Evolutionary conservation across 78 protist genomes (phyloP).

Genomic region (Tieghemostelium lacteum): DNA sequence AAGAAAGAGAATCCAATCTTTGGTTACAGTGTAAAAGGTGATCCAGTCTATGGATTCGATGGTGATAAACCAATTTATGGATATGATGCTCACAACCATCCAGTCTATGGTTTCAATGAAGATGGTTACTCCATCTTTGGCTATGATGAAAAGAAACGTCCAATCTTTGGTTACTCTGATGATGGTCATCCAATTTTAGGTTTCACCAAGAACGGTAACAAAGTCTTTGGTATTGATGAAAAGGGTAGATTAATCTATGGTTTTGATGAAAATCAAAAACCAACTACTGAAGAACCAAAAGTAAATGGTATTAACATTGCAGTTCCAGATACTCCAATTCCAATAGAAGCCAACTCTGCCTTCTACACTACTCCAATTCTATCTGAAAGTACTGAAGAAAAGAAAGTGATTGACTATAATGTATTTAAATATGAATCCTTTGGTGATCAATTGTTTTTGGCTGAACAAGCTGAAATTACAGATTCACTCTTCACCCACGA

Average conservation of each 20-base stretch:
- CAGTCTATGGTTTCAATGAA: neutral
- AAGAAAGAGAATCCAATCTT: neutral
- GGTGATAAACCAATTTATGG: neutral
- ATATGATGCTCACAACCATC: neutral
- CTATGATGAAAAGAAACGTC: neutral
- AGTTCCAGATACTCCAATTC: too few species aligned
- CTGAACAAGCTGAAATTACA: neutral
- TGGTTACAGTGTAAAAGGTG: neutral
- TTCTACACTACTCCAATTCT: too few species aligned
- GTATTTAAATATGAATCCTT: neutral
- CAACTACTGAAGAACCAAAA: too few species aligned
- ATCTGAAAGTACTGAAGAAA: neutral
- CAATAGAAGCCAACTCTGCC: too few species aligned
- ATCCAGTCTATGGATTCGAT: neutral
- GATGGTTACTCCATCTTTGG: neutral
- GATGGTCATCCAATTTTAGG: too few species aligned
- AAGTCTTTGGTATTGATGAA: neutral
- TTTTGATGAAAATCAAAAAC: too few species aligned
- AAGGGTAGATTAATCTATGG: neutral
- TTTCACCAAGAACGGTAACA: neutral
- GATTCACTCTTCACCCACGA: neutral
- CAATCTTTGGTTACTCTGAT: neutral
- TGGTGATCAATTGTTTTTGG: neutral
- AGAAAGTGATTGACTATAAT: neutral
- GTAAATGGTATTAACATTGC: neutral